Evolutionary conservation across 306 rosid species (phyloP).

Genomic region (Quercus engelmannii): DNA sequence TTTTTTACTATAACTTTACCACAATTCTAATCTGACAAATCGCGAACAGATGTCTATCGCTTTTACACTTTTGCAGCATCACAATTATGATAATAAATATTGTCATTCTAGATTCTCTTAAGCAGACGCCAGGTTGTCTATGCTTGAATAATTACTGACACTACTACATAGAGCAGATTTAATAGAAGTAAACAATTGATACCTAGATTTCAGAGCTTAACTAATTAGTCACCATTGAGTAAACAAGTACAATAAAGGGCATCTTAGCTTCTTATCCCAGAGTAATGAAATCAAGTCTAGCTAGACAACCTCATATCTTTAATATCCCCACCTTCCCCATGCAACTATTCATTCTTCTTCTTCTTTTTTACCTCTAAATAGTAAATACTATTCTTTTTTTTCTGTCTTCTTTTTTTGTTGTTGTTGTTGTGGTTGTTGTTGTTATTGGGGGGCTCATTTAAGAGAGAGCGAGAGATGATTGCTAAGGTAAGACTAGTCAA

Average conservation of each 20-base stretch:
- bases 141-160: background rate
- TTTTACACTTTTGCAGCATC: no score
- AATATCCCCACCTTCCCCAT: background rate
- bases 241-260: background rate
- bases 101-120: no score
- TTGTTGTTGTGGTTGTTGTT: background rate
- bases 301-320: background rate
- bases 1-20: no score
- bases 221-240: background rate
- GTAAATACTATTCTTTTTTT: background rate
- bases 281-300: background rate
- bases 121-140: no score
- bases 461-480: background rate
- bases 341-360: background rate
- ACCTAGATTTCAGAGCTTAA: background rate
- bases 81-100: no score
- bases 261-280: background rate
- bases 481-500: slow-evolving; percentile 30
- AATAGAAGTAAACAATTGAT: background rate
- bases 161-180: background rate
- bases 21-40: rapidly evolving
- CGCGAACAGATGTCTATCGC: no score
- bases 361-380: background rate
- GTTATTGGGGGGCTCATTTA: background rate
- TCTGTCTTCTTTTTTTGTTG: no score